These are phyloP conservation scores for Erodium chrysanthum DNA, from an alignment of 441 rosid species.

Conservation along the genomic window DNA sequence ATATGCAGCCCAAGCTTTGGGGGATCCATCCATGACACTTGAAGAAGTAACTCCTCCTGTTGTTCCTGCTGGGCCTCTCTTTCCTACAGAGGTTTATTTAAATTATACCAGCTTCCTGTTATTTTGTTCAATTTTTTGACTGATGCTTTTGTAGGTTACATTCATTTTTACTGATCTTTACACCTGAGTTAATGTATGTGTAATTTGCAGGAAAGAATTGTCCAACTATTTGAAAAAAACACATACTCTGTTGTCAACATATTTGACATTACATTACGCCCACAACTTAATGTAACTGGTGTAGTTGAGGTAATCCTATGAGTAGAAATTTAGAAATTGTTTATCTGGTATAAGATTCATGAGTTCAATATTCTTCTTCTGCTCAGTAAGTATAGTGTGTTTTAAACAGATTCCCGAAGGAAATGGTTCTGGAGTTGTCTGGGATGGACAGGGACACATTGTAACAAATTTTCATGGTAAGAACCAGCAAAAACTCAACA, in stretches of 20 bases:
- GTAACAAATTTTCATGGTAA: conserved; percentile 94
- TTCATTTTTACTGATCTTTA: conserved; percentile 10
- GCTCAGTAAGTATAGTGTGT: not conserved
- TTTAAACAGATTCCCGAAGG: conserved; percentile 77
- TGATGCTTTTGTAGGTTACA: conserved; percentile 14
- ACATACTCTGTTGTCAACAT: conserved; percentile 92
- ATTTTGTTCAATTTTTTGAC: not conserved
- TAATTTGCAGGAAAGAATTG: conserved; percentile 65
- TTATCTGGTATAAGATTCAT: not conserved
- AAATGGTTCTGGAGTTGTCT: conserved; percentile 96
- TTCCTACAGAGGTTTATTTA: conserved; percentile 70
- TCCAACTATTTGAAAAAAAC: conserved; percentile 66
- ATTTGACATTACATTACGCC: conserved; percentile 84
- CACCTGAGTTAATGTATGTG: not conserved
- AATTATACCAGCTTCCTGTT: not conserved
- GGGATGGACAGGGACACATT: conserved; percentile 79
- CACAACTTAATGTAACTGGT: conserved; percentile 82
- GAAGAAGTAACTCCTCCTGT: conserved; percentile 78
- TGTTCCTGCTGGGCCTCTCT: conserved; percentile 63
- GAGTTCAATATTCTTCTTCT: not conserved
- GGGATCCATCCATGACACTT: conserved; percentile 66
- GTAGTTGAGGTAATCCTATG: conserved; percentile 58
- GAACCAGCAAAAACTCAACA: conserved; percentile 19
- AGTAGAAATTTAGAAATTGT: not conserved
- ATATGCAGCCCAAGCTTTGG: conserved; percentile 66